Evolutionary conservation across 768 basidiomycete genomes (phyloP).

Genomic region (Crassisporium funariophilum): DNA sequence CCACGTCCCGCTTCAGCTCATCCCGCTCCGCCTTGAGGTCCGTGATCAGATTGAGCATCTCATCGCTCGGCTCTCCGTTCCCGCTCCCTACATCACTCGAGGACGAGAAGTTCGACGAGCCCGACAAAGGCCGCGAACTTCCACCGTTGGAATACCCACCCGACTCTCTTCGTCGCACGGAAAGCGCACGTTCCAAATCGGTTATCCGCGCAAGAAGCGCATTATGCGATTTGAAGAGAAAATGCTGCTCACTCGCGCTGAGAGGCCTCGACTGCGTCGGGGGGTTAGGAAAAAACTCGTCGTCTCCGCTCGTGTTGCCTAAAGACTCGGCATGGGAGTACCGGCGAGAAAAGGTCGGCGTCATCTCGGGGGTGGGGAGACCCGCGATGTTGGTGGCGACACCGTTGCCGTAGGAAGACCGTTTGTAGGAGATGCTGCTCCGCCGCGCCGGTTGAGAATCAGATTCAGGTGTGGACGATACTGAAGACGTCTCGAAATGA

Average conservation of each 20-base stretch:
- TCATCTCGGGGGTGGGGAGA: constrained; percentile 75
- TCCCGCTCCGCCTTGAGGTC: constrained; percentile 90
- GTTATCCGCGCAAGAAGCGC: constrained; percentile 81
- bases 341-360: constrained; percentile 51
- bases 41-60: constrained; percentile 73
- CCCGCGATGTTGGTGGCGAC: constrained; percentile 37
- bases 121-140: constrained; percentile 54
- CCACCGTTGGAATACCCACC: constrained; percentile 31
- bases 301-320: constrained; percentile 39
- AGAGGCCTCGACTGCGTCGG: constrained; percentile 51
- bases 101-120: constrained; percentile 41
- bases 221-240: constrained; percentile 84
- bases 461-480: constrained; percentile 29
- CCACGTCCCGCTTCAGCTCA: constrained; percentile 83
- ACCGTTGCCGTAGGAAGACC: constrained; percentile 38
- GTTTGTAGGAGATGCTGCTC: constrained; percentile 79
- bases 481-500: constrained; percentile 27
- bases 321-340: constrained; percentile 34
- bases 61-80: constrained; percentile 64
- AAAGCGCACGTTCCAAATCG: constrained; percentile 74
- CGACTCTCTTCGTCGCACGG: constrained; percentile 40
- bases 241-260: constrained; percentile 78
- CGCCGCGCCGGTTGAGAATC: constrained; percentile 44
- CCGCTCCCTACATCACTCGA: constrained; percentile 32
- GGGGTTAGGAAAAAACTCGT: constrained; percentile 45